Percentiles rank a stretch among this genome's conserved stretches.
These are phyloP conservation scores for Hordeum marinum DNA, from an alignment of 176 grass and related monocot species.

Conservation along the genomic window DNA sequence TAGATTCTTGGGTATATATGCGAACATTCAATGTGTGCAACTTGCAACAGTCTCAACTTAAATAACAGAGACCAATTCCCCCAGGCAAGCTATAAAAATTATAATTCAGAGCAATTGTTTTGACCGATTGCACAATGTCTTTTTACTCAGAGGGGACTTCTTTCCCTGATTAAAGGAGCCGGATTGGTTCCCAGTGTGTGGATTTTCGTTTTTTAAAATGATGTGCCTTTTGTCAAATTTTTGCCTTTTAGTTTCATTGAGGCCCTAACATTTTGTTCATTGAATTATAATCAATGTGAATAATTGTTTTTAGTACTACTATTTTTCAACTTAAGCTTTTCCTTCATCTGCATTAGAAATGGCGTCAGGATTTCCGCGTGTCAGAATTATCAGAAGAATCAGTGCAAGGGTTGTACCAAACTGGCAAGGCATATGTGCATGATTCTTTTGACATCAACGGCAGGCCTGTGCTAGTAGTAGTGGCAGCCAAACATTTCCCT, in stretches of 20 bases:
- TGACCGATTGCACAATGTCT: not conserved
- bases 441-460: conserved; percentile 61
- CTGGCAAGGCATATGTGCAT: conserved; percentile 84
- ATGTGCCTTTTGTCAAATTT: not conserved
- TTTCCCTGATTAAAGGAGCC: not conserved
- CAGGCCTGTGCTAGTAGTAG: conserved; percentile 76
- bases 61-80: not conserved
- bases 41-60: not conserved
- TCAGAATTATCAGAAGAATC: conserved; percentile 73
- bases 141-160: not conserved
- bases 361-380: conserved; percentile 66
- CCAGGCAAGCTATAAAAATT: not conserved
- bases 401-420: conserved; percentile 59
- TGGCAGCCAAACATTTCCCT: conserved; percentile 74
- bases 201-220: not conserved
- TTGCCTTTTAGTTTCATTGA: conserved; percentile 7
- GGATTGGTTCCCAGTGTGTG: not conserved
- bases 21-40: not conserved
- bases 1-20: not conserved
- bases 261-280: not conserved
- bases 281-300: not conserved
- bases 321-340: conserved; percentile 3
- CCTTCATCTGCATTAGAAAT: conserved; percentile 65
- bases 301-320: not conserved
- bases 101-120: not conserved